Conservation (phyloP, 106 monocot genomes). For the Chionographis japonica region DNA sequence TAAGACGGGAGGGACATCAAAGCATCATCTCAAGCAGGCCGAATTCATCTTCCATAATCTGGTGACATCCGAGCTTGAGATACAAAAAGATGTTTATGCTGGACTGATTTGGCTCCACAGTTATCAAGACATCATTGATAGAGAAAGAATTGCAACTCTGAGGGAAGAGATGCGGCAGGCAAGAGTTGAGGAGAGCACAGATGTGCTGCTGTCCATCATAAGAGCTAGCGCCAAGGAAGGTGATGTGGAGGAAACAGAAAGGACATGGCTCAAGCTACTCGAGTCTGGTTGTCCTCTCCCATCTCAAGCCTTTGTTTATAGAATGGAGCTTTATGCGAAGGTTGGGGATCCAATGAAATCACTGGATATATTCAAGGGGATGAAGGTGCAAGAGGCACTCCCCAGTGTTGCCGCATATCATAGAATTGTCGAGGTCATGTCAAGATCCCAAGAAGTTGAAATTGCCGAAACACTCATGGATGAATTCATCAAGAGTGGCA, state of each 20-base stretch:
- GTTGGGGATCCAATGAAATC: conserved; percentile 64
- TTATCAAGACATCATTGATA: conserved; percentile 74
- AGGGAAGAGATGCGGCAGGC: conserved; percentile 59
- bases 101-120: conserved; percentile 96
- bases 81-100: conserved; percentile 66
- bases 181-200: conserved; percentile 49
- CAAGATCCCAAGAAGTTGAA: conserved; percentile 51
- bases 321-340: conserved; percentile 74
- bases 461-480: conserved; percentile 50
- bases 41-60: conserved; percentile 85
- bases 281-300: conserved; percentile 41
- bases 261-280: conserved; percentile 57
- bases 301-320: conserved; percentile 70
- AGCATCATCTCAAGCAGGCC: conserved; percentile 66
- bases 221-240: conserved; percentile 81
- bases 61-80: conserved; percentile 43
- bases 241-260: conserved; percentile 61
- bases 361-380: conserved; percentile 68
- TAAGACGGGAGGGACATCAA: conserved; percentile 42
- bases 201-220: conserved; percentile 71
- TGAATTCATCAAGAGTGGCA: conserved; percentile 47
- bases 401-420: conserved; percentile 53
- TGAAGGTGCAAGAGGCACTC: conserved; percentile 30
- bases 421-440: conserved; percentile 87
- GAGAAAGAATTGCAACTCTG: conserved; percentile 50